Evolutionary conservation across 768 basidiomycete genomes (phyloP), one percentile per base, ranked within the genome.

Genomic region (Favolaschia claudopus): DNA sequence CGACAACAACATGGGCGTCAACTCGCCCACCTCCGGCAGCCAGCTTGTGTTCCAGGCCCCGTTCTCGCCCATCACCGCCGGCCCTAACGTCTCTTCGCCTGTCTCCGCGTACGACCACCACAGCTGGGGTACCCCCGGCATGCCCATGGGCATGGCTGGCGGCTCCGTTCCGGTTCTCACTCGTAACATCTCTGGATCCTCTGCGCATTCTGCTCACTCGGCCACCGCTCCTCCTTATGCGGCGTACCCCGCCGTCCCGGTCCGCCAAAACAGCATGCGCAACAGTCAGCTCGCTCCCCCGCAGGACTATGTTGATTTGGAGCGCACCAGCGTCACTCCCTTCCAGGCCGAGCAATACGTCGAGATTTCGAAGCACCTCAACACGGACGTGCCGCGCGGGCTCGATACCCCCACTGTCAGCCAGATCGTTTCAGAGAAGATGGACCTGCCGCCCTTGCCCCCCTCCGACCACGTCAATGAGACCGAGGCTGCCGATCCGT

Each of bases 301-400:
- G 29, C 42, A 48, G 25, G 28, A 36, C 19, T 91, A 92, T 54
- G 78, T 86, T 33, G 87, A 92, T 64, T 77, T 92, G 37, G 77
- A 74, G 67, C 81, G 91, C 39, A 85, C 86, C 17, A 90, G 89
- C 65, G 83, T 91, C 3, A 86, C 89, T 4, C 89, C 90, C 0
- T 89, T 81, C 80, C 91, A 92, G 67, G 90, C 88, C 36, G 81
- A 79, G 0, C 91, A 92, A 69, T 92, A 92, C 66, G 83, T 79
- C 19, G 89, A 88, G 65, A 91, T 91, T 53, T 84, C 87, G 6
- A 77, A 81, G 64, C 82, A 76, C 19, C 70, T 92, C 36, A 81
- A 85, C 55, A 67, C 74, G 5, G 71, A 78, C 15, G 71, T 76
- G 10, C 78, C 80, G 6, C 62, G 52, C 34, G 77, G 75, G 27